Evolutionary conservation across 345 rosid species (phyloP).

Genomic region (Citrus unshiu): DNA sequence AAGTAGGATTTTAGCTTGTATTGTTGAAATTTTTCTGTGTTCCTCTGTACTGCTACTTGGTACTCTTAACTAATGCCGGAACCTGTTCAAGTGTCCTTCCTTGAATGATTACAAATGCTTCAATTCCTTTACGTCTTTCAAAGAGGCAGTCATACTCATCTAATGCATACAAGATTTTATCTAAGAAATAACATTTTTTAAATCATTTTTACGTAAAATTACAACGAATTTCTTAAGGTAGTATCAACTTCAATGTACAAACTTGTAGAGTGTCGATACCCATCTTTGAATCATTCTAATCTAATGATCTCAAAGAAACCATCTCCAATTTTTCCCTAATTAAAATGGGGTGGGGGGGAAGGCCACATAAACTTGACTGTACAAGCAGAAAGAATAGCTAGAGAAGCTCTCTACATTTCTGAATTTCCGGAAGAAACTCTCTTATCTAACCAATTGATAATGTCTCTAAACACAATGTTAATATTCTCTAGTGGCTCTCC

Average conservation of each 20-base stretch:
- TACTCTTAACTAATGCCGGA: not conserved
- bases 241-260: too few species aligned
- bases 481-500: constrained; percentile 60
- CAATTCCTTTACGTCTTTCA: not conserved
- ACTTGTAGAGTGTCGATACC: too few species aligned
- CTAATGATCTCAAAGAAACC: too few species aligned
- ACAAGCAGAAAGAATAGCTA: too few species aligned
- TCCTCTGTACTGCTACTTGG: not conserved
- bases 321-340: too few species aligned
- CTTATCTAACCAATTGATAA: constrained; percentile 52
- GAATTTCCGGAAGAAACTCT: constrained; percentile 19
- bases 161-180: too few species aligned
- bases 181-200: too few species aligned
- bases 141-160: not conserved
- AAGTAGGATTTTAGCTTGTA: not conserved
- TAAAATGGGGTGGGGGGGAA: too few species aligned
- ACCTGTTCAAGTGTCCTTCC: not conserved
- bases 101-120: not conserved
- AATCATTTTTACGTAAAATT: too few species aligned
- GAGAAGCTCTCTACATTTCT: not conserved
- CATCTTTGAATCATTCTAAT: too few species aligned
- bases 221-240: too few species aligned
- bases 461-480: constrained; percentile 56
- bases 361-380: too few species aligned
- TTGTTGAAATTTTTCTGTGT: not conserved